Evolutionary conservation across 345 rosid genomes (phyloP), one percentile per base, ranked within the genome.

Genomic region (Nephelium lappaceum): DNA sequence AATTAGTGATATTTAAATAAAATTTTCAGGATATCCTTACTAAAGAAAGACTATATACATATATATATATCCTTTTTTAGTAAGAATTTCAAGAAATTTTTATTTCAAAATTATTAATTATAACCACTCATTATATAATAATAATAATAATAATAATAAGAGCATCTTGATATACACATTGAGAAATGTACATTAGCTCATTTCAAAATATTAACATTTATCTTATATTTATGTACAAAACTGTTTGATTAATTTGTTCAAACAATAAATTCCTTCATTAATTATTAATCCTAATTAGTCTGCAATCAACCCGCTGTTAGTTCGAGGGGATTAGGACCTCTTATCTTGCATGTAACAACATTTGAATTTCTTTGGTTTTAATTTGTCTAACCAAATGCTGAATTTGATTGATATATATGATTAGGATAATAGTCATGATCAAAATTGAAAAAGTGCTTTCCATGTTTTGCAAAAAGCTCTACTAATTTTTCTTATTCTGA

Each of bases 401-500:
- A 55, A 72, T 36, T 53, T 55, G 16, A 31, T 19, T 71, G 25
- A 53, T 41, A 71, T 71, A 41, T 31, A 31, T 31, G 36, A 45
- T 2, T 16, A 5, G 8, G n/a, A 5, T 4, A 18, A 57, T 19
- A 60, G 1, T 23, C 64, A 21, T 9, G 25, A 60, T 53, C 14
- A 5, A 23, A 60, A 60, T 60, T 60, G 11, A 15, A 19, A 60
- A 60, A 0, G 27, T 19, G 25, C 25, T 45, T 45, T 11, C 8
- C 51, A 7, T 64, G 21, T 24, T 11, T 43, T 42, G 16, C 1
- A 11, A 23, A 27, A 49, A 75, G 64, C 31, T 47, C 45, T 8
- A 21, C 15, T 12, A 65, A 36, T 66, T 51, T 39, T 55, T 69
- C 27, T 27, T 21, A 69, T 74, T 83, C 53, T 73, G 45, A 38